Conservation (phyloP, 2,329 filamentous ascomycete genomes). For the Neonectria punicea region DNA sequence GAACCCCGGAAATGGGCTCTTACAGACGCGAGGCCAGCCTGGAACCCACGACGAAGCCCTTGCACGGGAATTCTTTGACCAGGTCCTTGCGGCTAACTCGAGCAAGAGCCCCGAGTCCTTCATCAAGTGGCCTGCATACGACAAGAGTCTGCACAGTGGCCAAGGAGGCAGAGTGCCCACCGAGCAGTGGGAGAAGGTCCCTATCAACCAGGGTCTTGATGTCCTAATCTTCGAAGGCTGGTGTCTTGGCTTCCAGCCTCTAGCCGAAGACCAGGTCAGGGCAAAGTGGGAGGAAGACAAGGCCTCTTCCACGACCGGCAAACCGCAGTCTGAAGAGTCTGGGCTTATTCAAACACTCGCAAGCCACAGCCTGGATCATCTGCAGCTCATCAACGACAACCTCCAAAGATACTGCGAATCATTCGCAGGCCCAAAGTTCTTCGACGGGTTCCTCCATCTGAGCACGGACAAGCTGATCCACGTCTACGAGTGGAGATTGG, state of each 20-base stretch:
- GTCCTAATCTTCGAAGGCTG: conserved; percentile 42
- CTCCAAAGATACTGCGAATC: conserved; percentile 31
- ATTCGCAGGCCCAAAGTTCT: conserved; percentile 34
- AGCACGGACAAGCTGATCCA: conserved; percentile 35
- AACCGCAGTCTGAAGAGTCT: conserved; percentile 16
- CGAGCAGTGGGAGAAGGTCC: conserved; percentile 32
- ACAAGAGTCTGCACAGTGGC: conserved; percentile 37
- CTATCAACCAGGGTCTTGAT: conserved; percentile 22
- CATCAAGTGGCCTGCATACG: conserved; percentile 37
- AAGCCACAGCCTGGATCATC: conserved; percentile 29
- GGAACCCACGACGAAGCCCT: conserved; percentile 37
- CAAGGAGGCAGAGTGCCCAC: conserved; percentile 34
- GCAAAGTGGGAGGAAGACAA: conserved; percentile 35
- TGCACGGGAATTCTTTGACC: conserved; percentile 24
- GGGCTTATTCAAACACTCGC: conserved; percentile 28
- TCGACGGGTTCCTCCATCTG: conserved; percentile 37
- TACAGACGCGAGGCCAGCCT: conserved; percentile 36
- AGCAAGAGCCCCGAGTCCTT: background rate
- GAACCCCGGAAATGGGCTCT: conserved; percentile 32
- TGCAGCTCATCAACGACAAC: conserved; percentile 37
- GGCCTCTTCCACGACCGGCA: background rate
- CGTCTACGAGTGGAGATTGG: conserved; percentile 40
- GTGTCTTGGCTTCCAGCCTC: conserved; percentile 37
- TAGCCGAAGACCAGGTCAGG: conserved; percentile 21
- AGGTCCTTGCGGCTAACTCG: conserved; percentile 11